Evolutionary conservation across 331 rosid species (phyloP), one percentile per base, ranked within the genome.

Genomic region (Telfairia occidentalis): DNA sequence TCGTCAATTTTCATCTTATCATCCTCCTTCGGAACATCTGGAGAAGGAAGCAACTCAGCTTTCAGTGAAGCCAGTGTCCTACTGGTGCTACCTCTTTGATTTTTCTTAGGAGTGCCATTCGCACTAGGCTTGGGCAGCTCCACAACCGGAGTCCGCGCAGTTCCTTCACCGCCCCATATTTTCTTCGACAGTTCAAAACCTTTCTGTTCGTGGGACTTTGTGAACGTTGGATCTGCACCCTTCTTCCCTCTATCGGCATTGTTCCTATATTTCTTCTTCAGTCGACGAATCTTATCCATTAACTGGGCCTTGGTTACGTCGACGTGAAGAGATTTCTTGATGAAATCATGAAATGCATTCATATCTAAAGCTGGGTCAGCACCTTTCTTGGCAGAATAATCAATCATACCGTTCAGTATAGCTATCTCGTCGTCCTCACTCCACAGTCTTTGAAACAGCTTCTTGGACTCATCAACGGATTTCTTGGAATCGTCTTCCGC

Each of bases 371-470:
- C 3, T 0, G 95, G 88, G 15, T 84, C 85, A 0, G 32, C 24
- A 0, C 87, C 89, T 0, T 79, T 87, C 64, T 79, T 76, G 1
- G 79, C 74, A 1, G 74, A 6, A 38, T 45, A 88, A 0, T 88
- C 95, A 7, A 9, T 26, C 9, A 90, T 40, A 0, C 96, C 91
- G 9, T 82, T 78, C 9, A 92, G 74, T 18, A 92, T 72, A 0
- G 67, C 81, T 8, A 90, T 63, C 57, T 88, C 97, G 7, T 90
- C 91, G 0, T 81, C 90, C 55, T 88, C 90, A 19, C 87, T 84
- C 89, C 91, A 92, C 0, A 90, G 15, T 53, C 97, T 79, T 84
- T 82, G 92, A 70, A 71, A 81, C 1, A 34, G 16, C 78, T 82
- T 88, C 78, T 78, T 87, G 0, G 83, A 61, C 5, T 84, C 87